These are phyloP conservation scores for Torrubiella hemipterigena DNA, from an alignment of 2,329 filamentous ascomycete genomes.

Conservation along the genomic window DNA sequence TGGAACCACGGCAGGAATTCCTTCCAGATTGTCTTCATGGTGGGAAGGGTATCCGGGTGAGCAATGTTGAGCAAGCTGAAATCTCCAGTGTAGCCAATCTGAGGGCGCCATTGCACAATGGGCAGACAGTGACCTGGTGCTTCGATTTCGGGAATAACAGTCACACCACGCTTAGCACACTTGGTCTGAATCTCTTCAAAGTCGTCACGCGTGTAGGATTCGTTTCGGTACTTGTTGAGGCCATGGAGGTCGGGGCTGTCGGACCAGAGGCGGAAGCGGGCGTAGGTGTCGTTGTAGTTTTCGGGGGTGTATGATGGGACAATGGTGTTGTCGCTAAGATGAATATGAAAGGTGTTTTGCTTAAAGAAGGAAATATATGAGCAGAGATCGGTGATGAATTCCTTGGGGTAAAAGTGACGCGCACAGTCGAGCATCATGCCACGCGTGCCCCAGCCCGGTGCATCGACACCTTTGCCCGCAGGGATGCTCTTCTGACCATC, in stretches of 20 bases:
- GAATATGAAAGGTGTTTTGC: constrained; percentile 45
- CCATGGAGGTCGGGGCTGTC: constrained; percentile 32
- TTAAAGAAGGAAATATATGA: constrained; percentile 50
- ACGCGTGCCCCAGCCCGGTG: constrained; percentile 35
- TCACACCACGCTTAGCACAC: constrained; percentile 43
- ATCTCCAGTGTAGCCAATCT: constrained; percentile 33
- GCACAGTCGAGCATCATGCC: constrained; percentile 41
- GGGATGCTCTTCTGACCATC: constrained; percentile 22
- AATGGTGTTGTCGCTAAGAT: constrained; percentile 43
- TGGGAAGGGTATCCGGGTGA: constrained; percentile 37
- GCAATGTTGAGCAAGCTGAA: constrained; percentile 30
- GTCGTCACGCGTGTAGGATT: constrained; percentile 37
- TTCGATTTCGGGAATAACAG: constrained; percentile 47
- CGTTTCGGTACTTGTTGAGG: constrained; percentile 37
- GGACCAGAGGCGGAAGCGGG: constrained; percentile 41
- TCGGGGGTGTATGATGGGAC: constrained; percentile 33
- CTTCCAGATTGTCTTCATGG: constrained; percentile 36
- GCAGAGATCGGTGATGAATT: constrained; percentile 43
- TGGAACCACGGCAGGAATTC: constrained; percentile 44
- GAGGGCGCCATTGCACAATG: constrained; percentile 46
- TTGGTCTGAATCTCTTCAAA: constrained; percentile 39
- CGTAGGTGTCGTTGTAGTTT: constrained; percentile 35
- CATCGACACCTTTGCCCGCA: constrained; percentile 29
- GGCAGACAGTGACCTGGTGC: constrained; percentile 43
- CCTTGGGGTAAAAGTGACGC: constrained; percentile 42